Conservation (phyloP, 495 filamentous ascomycete species). For the Aspergillus egyptiacus region DNA sequence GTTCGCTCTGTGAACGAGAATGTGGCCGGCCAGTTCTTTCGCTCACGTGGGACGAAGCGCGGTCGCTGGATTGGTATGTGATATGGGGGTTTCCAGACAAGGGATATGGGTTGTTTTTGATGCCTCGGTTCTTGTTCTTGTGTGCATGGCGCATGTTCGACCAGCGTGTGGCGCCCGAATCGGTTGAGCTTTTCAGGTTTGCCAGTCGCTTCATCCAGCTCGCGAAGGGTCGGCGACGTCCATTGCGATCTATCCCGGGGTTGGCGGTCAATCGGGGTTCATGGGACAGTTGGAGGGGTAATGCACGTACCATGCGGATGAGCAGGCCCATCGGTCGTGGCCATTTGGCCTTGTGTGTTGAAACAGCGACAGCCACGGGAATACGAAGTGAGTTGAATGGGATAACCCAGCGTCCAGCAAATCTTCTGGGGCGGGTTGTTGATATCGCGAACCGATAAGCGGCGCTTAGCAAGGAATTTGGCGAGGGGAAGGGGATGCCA, state of each 20-base stretch:
- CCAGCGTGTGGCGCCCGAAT: conserved; percentile 41
- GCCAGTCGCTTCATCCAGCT: conserved; percentile 92
- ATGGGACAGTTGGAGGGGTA: neutral
- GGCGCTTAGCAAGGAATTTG: neutral
- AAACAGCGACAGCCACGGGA: neutral
- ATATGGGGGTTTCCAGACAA: conserved; percentile 49
- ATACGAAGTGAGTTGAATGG: no score
- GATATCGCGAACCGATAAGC: neutral
- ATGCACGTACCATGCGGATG: conserved; percentile 57
- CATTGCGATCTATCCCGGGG: conserved; percentile 50
- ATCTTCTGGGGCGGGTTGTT: neutral
- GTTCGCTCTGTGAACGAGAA: conserved; percentile 42
- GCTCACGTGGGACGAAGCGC: conserved; percentile 38
- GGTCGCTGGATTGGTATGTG: conserved; percentile 40
- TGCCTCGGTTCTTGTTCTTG: conserved; percentile 54
- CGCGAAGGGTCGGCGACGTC: conserved; percentile 79
- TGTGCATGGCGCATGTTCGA: conserved; percentile 44
- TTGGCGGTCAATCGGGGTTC: conserved; percentile 3
- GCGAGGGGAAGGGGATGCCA: neutral
- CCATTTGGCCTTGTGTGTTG: conserved; percentile 43
- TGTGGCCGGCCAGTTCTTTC: conserved; percentile 24
- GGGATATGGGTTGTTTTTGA: conserved; percentile 78
- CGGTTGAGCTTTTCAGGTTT: conserved; percentile 64
- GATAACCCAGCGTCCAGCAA: neutral
- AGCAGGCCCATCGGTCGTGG: conserved; percentile 59